phyloP scores from a whole-genome alignment of 2,329 filamentous ascomycete genomes.

The Massarina eburnea region DNA sequence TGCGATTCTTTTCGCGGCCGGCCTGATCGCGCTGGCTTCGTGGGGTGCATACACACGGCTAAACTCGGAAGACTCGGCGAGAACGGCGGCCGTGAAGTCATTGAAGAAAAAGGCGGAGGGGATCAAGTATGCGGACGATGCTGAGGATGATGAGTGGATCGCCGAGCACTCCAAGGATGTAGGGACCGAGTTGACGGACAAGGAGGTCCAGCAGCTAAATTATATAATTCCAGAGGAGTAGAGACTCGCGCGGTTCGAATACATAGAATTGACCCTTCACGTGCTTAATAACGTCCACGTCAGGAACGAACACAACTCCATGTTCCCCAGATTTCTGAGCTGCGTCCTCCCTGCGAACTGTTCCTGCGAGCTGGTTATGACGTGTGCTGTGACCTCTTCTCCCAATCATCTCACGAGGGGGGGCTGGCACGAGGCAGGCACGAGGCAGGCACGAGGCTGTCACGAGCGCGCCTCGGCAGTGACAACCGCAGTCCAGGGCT shows the following conservation, averaged over 20 bases:
- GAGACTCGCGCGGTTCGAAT: not conserved
- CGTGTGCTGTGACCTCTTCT: not conserved
- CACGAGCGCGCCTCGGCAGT: not conserved
- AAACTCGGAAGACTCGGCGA: not conserved
- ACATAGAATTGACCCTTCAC: too few species aligned
- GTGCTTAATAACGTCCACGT: too few species aligned
- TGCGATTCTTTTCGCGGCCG: slow-evolving; percentile 5
- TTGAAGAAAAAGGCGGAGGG: not conserved
- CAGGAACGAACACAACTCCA: too few species aligned
- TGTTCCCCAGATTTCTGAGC: too few species aligned
- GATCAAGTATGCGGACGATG: not conserved
- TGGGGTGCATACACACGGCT: not conserved
- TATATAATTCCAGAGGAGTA: slow-evolving; percentile 2
- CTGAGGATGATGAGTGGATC: not conserved
- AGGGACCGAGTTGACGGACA: slow-evolving; percentile 1
- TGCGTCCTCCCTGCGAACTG: not conserved
- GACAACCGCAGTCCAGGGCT: not conserved
- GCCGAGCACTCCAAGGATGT: not conserved
- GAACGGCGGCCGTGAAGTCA: not conserved
- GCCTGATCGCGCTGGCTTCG: slow-evolving; percentile 2
- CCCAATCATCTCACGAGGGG: not conserved
- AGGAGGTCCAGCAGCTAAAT: not conserved
- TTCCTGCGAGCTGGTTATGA: not conserved
- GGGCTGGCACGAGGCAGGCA: not conserved
- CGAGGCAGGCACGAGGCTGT: not conserved